Evolutionary conservation across 805 yeast genomes (phyloP).

Genomic region (Saccharomycopsis fibuligera): DNA sequence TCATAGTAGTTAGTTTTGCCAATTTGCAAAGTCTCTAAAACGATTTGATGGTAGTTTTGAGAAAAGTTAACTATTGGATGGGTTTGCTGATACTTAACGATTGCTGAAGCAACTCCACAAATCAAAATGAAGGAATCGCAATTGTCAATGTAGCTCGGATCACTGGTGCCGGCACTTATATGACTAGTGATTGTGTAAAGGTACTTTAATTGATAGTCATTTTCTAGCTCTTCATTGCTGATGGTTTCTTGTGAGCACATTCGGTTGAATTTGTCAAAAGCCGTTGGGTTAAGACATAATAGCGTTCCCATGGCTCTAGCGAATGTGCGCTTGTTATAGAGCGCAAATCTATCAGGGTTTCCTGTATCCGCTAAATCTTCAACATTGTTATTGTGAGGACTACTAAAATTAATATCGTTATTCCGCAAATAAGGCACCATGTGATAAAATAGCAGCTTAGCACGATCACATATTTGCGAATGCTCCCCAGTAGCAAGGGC

Average conservation of each 20-base stretch:
- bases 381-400: no score
- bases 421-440: constrained; percentile 1
- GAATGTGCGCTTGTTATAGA: not conserved
- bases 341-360: not conserved
- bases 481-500: not conserved
- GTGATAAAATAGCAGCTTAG: not conserved
- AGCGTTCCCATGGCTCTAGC: not conserved
- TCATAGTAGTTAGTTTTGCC: not conserved
- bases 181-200: not conserved
- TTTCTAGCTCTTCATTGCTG: not conserved
- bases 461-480: not conserved
- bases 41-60: not conserved
- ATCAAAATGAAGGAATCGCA: not conserved
- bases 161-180: not conserved
- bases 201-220: not conserved
- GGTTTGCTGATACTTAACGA: not conserved
- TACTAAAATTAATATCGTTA: no score
- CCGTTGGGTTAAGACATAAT: not conserved
- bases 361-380: no score
- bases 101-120: not conserved
- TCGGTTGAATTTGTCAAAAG: not conserved
- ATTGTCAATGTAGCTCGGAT: not conserved
- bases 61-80: not conserved
- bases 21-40: not conserved
- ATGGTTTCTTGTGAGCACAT: not conserved